These are phyloP conservation scores for Solanum clarkiae DNA, from an alignment of 257 asterid species.

Conservation along the genomic window DNA sequence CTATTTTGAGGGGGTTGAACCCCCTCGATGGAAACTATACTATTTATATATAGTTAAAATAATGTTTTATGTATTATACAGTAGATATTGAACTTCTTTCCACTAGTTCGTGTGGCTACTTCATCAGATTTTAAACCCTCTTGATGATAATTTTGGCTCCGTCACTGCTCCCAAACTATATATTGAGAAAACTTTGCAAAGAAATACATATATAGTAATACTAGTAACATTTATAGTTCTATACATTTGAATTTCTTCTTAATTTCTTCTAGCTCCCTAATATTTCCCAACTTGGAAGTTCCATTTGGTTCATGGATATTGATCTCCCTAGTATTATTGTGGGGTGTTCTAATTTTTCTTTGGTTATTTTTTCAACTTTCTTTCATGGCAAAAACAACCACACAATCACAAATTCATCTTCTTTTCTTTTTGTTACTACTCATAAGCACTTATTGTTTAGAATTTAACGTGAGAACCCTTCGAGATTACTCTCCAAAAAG, in stretches of 20 bases:
- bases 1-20: no score
- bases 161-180: not conserved
- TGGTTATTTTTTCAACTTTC: not conserved
- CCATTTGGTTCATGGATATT: slow-evolving; percentile 4
- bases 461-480: not conserved
- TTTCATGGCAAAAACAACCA: not conserved
- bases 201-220: not conserved
- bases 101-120: no score
- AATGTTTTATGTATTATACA: no score
- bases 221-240: not conserved
- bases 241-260: not conserved
- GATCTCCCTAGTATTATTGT: not conserved
- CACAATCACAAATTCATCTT: not conserved
- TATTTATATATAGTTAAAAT: no score
- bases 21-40: no score
- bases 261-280: not conserved
- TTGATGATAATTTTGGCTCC: no score
- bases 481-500: not conserved
- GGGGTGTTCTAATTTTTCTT: not conserved
- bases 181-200: not conserved
- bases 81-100: no score
- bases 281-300: not conserved
- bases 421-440: not conserved
- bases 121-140: no score
- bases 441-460: not conserved